A percentile compares a stretch with the other conserved stretches of the same genome.
Conservation (phyloP, 2,329 filamentous ascomycete genomes). For the Aureobasidium sp. region DNA sequence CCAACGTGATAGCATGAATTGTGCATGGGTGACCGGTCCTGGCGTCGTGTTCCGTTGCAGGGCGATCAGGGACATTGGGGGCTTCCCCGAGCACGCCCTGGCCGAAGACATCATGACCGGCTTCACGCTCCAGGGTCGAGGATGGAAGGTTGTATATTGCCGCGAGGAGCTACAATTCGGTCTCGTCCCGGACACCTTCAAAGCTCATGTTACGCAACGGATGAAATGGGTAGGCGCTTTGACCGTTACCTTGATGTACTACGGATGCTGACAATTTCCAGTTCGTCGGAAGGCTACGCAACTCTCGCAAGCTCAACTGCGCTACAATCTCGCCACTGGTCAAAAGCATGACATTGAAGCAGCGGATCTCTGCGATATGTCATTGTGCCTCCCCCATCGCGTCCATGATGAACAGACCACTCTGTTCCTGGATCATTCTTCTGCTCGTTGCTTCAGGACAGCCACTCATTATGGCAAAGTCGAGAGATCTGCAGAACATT, state of each 20-base stretch:
- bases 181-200: conserved; percentile 49
- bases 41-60: conserved; percentile 52
- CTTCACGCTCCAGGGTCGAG: conserved; percentile 48
- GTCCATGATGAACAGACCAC: conserved; percentile 9
- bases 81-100: conserved; percentile 51
- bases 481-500: not conserved
- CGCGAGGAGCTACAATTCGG: conserved; percentile 54
- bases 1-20: conserved; percentile 38
- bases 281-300: conserved; percentile 2
- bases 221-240: conserved; percentile 38
- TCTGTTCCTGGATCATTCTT: conserved; percentile 8
- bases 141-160: conserved; percentile 54
- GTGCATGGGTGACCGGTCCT: conserved; percentile 55
- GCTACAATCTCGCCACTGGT: not conserved
- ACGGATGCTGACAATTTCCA: not conserved
- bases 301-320: not conserved
- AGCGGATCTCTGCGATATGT: not conserved
- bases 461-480: not conserved
- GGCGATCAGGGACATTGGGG: conserved; percentile 52
- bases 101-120: conserved; percentile 55
- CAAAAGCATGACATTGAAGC: not conserved
- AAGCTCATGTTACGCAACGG: conserved; percentile 49
- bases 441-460: not conserved
- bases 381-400: not conserved
- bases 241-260: too few relatives aligned